A percentile compares a stretch with the other conserved stretches of the same genome.
These are phyloP conservation scores for Gossypium schwendimanii DNA, from an alignment of 441 rosid species.

Conservation along the genomic window DNA sequence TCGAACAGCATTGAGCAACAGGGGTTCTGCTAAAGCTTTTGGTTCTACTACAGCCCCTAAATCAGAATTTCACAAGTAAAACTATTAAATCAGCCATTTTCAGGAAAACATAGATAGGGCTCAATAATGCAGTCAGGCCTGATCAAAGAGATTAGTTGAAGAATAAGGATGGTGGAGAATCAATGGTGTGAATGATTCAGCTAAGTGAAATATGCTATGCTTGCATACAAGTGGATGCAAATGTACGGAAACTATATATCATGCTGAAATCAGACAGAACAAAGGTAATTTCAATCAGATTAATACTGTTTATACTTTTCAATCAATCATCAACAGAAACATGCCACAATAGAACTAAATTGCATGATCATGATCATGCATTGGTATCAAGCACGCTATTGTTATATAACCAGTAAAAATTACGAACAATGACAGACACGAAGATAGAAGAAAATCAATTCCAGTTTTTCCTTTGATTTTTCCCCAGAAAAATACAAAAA, in stretches of 20 bases:
- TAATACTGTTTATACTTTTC: background rate
- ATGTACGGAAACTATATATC: background rate
- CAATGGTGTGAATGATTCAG: background rate
- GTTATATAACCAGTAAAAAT: background rate
- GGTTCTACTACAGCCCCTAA: conserved; percentile 53
- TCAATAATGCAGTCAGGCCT: background rate
- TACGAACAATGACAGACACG: background rate
- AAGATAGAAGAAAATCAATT: background rate
- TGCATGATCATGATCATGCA: background rate
- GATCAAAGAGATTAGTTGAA: background rate
- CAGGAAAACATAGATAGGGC: background rate
- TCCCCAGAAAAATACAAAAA: background rate
- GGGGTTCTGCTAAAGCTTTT: conserved; percentile 50
- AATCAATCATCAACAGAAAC: background rate
- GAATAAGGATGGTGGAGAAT: background rate
- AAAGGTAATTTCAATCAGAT: background rate
- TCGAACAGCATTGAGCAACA: conserved; percentile 83
- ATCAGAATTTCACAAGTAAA: conserved; percentile 5
- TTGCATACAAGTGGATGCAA: background rate
- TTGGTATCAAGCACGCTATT: background rate
- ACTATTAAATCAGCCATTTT: background rate
- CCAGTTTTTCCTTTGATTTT: background rate
- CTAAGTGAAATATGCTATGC: background rate
- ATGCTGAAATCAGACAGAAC: background rate
- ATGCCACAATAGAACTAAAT: background rate